A percentile compares a stretch with the other conserved stretches of the same genome.
These are phyloP conservation scores for Phytopythium mirpurense DNA, from an alignment of 352 stramenopile genomes.

Conservation along the genomic window DNA sequence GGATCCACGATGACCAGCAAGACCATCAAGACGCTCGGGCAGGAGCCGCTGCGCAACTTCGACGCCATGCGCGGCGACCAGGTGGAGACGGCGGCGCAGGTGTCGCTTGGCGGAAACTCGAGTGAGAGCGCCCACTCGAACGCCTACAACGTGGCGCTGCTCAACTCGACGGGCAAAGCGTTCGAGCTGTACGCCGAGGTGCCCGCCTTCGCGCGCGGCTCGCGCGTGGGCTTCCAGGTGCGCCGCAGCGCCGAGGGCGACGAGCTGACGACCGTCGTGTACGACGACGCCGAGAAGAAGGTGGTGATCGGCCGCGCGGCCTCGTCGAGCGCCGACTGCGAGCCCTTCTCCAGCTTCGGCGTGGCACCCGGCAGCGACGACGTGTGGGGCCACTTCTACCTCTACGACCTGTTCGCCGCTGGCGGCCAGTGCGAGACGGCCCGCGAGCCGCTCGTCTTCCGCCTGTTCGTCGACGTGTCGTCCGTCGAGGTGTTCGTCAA, in stretches of 20 bases:
- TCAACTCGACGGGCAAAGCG: constrained; percentile 39
- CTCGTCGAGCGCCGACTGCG: constrained; percentile 40
- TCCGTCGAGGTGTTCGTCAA: constrained; percentile 70
- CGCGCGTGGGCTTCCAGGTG: constrained; percentile 53
- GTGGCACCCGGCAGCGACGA: constrained; percentile 25
- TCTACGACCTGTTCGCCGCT: constrained; percentile 40
- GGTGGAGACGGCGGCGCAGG: constrained; percentile 20
- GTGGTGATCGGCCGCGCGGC: constrained; percentile 50
- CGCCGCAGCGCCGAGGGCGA: constrained; percentile 35
- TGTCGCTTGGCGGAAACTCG: constrained; percentile 29
- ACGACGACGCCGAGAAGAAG: constrained; percentile 56
- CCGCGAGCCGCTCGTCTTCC: constrained; percentile 48
- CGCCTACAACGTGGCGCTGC: constrained; percentile 15
- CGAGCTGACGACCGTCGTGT: constrained; percentile 54
- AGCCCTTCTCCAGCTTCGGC: constrained; percentile 31
- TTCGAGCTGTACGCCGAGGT: constrained; percentile 54
- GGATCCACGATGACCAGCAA: constrained; percentile 29
- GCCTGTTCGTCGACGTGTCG: constrained; percentile 68
- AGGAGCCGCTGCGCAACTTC: constrained; percentile 41
- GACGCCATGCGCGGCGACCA: constrained; percentile 44
- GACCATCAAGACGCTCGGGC: constrained; percentile 58
- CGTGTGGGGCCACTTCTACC: constrained; percentile 48
- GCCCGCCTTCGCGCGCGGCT: constrained; percentile 31
- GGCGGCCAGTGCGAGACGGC: constrained; percentile 27
- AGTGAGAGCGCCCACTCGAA: constrained; percentile 13